Percentiles rank a stretch among this genome's conserved stretches.
These are phyloP conservation scores for Musa itinerans DNA, from an alignment of 176 grass and related monocot species.

Conservation along the genomic window DNA sequence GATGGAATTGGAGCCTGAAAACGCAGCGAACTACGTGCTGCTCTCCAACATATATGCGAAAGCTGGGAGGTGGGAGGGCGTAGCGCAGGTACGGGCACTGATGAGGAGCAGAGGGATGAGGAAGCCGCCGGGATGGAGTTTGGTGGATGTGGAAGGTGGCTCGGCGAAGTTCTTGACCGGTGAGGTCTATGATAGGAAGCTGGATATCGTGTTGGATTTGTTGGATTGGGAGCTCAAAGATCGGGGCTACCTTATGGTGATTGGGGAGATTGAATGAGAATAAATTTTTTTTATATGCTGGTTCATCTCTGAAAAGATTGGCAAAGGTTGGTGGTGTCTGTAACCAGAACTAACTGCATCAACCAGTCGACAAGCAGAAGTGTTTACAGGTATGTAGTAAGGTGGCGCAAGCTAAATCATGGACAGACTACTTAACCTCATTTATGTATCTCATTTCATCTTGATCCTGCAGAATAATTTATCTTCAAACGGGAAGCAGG, in stretches of 20 bases:
- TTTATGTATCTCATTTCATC: too few species aligned
- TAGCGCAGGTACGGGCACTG: slow-evolving; percentile 25
- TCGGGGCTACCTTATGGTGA: slow-evolving; percentile 20
- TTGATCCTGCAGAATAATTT: too few species aligned
- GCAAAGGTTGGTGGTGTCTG: neutral
- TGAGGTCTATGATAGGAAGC: slow-evolving; percentile 23
- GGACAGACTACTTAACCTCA: too few species aligned
- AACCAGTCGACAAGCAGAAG: neutral
- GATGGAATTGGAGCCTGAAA: slow-evolving; percentile 45
- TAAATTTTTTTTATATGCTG: neutral
- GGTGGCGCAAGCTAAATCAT: neutral
- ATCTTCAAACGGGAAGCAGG: too few species aligned
- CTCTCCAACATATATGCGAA: slow-evolving; percentile 42
- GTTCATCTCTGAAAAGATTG: neutral
- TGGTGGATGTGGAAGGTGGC: slow-evolving; percentile 28
- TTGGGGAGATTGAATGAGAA: neutral
- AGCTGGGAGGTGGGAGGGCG: slow-evolving; percentile 26
- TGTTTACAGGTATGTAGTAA: neutral
- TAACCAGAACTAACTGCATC: neutral
- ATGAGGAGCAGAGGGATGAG: slow-evolving; percentile 36
- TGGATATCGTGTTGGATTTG: slow-evolving; percentile 25
- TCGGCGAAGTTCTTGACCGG: slow-evolving; percentile 25
- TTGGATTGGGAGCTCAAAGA: slow-evolving; percentile 36
- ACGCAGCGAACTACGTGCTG: slow-evolving; percentile 38
- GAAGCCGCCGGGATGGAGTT: slow-evolving; percentile 38